phyloP scores from a whole-genome alignment of 1,284 basidiomycete genomes.

The Phellinidium pouzarii region DNA sequence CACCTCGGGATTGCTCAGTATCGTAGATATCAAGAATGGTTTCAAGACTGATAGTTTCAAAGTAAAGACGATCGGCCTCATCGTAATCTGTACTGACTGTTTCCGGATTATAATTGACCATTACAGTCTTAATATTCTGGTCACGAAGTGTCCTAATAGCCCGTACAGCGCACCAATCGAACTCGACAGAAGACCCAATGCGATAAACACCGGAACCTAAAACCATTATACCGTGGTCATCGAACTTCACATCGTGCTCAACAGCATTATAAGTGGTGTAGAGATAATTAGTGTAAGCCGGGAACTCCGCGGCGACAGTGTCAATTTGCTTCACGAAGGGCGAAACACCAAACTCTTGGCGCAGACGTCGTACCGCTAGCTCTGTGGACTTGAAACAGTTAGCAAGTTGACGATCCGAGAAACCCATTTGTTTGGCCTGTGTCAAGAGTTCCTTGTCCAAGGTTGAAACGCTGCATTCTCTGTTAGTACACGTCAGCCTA shows the following conservation, averaged over 20 bases:
- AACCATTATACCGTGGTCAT: slow-evolving; percentile 94
- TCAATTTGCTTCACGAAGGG: slow-evolving; percentile 99
- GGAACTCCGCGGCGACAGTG: slow-evolving; percentile 98
- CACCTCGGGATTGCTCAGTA: slow-evolving; percentile 80
- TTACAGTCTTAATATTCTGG: slow-evolving; percentile 92
- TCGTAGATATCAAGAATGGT: slow-evolving; percentile 98
- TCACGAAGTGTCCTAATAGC: slow-evolving; percentile 94
- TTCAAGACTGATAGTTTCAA: slow-evolving; percentile 97
- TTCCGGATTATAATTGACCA: slow-evolving; percentile 99
- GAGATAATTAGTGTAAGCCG: slow-evolving; percentile 97
- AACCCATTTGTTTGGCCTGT: slow-evolving; percentile 91
- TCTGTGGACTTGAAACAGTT: slow-evolving; percentile 79
- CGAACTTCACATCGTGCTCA: slow-evolving; percentile 86
- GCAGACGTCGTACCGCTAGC: slow-evolving; percentile 79
- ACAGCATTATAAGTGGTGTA: slow-evolving; percentile 97
- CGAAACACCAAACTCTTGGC: slow-evolving; percentile 77
- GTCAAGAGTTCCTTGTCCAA: slow-evolving; percentile 65
- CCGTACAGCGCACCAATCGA: slow-evolving; percentile 99
- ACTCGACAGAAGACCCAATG: slow-evolving; percentile 98
- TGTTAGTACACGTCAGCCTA: slow-evolving; percentile 25
- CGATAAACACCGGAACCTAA: slow-evolving; percentile 98
- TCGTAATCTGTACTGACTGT: slow-evolving; percentile 99
- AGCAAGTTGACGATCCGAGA: slow-evolving; percentile 91
- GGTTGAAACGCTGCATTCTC: slow-evolving; percentile 61
- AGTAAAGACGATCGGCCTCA: slow-evolving; percentile 96